phyloP scores from a whole-genome alignment of 1,284 basidiomycete species.

The Ganoderma lingzhi region DNA sequence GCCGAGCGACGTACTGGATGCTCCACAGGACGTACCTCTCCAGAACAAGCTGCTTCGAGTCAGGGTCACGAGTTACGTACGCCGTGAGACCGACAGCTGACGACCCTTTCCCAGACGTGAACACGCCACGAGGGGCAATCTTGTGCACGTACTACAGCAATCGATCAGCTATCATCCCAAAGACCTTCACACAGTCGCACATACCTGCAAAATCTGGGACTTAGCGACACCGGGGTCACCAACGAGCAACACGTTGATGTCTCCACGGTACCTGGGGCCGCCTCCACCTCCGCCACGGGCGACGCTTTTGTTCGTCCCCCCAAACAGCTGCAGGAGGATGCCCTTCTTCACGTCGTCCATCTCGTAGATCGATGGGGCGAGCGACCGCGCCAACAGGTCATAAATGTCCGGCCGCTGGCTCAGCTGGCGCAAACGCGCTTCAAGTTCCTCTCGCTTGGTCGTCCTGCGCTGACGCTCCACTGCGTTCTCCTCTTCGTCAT shows the following conservation, averaged over 20 bases:
- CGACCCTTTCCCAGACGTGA: conserved; percentile 96
- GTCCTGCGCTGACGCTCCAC: conserved; percentile 51
- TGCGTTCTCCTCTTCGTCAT: conserved; percentile 53
- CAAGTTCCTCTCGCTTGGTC: conserved; percentile 64
- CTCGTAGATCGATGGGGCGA: conserved; percentile 97
- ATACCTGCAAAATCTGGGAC: conserved; percentile 90
- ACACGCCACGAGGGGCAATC: conserved; percentile 97
- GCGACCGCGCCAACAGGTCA: conserved; percentile 83
- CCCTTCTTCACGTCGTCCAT: conserved; percentile 99
- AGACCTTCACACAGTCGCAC: conserved; percentile 31
- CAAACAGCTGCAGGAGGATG: conserved; percentile 94
- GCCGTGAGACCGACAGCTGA: conserved; percentile 98
- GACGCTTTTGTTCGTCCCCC: conserved; percentile 97
- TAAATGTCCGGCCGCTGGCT: conserved; percentile 87
- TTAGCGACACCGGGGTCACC: conserved; percentile 99
- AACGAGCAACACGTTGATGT: conserved; percentile 97
- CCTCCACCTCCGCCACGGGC: conserved; percentile 93
- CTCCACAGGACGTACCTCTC: conserved; percentile 70
- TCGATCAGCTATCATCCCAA: neutral
- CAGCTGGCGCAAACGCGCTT: conserved; percentile 71
- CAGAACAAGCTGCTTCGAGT: conserved; percentile 96
- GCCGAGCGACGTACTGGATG: neutral
- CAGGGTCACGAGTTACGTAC: conserved; percentile 97
- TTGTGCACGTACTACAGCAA: conserved; percentile 91
- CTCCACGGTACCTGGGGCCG: conserved; percentile 95